Evolutionary conservation across 345 rosid species (phyloP).

Genomic region (Litchi chinensis): DNA sequence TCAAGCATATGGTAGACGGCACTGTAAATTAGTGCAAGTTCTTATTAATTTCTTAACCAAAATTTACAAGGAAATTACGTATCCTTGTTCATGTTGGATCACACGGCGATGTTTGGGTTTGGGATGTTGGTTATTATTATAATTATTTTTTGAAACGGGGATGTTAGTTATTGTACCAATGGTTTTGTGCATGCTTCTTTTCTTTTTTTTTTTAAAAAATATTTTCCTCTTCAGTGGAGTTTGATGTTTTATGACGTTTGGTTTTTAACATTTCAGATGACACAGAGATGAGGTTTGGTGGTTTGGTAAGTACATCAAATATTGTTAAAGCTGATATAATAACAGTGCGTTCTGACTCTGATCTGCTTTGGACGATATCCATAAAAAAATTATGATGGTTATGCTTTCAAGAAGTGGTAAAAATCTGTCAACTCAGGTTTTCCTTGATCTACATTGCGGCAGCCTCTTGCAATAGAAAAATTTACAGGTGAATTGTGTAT

Average conservation of each 20-base stretch:
- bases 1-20: neutral
- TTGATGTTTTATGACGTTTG: neutral
- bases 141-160: neutral
- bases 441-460: neutral
- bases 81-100: neutral
- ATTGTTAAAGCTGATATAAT: conserved; percentile 54
- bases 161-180: neutral
- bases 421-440: neutral
- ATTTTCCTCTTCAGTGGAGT: neutral
- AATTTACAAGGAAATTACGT: neutral
- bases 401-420: neutral
- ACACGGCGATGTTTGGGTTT: neutral
- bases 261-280: conserved; percentile 43
- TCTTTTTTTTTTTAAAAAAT: too few relatives aligned
- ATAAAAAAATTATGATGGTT: conserved; percentile 40
- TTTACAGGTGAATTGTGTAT: neutral
- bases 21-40: neutral
- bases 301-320: conserved; percentile 84
- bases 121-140: neutral
- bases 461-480: neutral
- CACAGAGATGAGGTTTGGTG: conserved; percentile 82
- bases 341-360: conserved; percentile 71
- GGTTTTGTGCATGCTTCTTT: neutral
- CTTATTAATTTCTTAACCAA: neutral
- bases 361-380: conserved; percentile 96